Evolutionary conservation across 176 grass and related monocot species (phyloP).

Genomic region (Avena insularis): DNA sequence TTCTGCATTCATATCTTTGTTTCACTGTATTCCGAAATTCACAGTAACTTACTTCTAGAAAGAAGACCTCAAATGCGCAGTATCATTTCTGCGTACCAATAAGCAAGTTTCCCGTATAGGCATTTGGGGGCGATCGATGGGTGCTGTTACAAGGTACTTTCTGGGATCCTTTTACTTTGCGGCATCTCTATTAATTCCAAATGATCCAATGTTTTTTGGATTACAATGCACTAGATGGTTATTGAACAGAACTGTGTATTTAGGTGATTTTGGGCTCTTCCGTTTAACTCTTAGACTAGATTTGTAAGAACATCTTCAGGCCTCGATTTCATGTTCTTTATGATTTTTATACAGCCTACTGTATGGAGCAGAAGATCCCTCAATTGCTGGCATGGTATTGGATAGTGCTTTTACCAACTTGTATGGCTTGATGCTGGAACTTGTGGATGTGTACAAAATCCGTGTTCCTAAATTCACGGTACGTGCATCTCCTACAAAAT

Average conservation of each 20-base stretch:
- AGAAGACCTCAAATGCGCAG: slow-evolving; percentile 88
- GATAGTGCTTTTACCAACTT: slow-evolving; percentile 98
- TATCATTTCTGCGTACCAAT: slow-evolving; percentile 75
- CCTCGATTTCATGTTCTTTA: slow-evolving; percentile 39
- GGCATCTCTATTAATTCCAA: slow-evolving; percentile 31
- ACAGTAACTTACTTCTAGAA: slow-evolving; percentile 63
- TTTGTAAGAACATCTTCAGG: slow-evolving; percentile 14
- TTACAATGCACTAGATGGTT: slow-evolving; percentile 2
- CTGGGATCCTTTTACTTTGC: slow-evolving; percentile 41
- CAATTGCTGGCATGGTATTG: slow-evolving; percentile 90
- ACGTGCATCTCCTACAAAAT: slow-evolving; percentile 31
- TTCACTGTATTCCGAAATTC: slow-evolving; percentile 38
- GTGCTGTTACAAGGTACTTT: slow-evolving; percentile 92
- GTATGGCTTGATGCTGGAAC: slow-evolving; percentile 95
- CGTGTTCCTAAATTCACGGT: slow-evolving; percentile 97
- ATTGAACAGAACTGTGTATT: slow-evolving; percentile 29
- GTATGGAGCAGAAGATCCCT: slow-evolving; percentile 97
- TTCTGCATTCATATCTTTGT: slow-evolving; percentile 23
- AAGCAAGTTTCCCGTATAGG: slow-evolving; percentile 96
- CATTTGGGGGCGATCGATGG: slow-evolving; percentile 97
- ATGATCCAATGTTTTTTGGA: not conserved
- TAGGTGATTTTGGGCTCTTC: slow-evolving; percentile 20
- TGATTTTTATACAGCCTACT: slow-evolving; percentile 62
- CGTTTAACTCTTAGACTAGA: not conserved
- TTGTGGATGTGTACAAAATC: slow-evolving; percentile 98